Evolutionary conservation across 2,329 filamentous ascomycete genomes (phyloP).

Genomic region (Aureobasidium sp.): DNA sequence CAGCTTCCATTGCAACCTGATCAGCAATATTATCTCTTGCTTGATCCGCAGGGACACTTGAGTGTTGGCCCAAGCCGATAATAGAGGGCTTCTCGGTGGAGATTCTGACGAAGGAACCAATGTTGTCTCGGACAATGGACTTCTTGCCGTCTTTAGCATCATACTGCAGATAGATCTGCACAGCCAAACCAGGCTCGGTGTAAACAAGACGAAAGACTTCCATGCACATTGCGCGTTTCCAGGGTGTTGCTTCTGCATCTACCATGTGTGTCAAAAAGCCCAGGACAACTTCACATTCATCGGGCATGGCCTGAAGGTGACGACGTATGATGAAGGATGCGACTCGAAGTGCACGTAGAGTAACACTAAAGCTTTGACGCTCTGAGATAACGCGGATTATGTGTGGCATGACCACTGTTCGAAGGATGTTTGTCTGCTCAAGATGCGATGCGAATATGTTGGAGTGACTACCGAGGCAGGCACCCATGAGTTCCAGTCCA

Average conservation of each 20-base stretch:
- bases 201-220: conserved; percentile 85
- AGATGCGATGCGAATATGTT: conserved; percentile 66
- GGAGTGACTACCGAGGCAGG: conserved; percentile 78
- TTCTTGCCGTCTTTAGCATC: conserved; percentile 66
- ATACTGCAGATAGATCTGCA: conserved; percentile 72
- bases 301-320: conserved; percentile 64
- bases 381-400: conserved; percentile 70
- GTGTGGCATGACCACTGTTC: conserved; percentile 71
- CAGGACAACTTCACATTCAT: conserved; percentile 76
- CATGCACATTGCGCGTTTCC: conserved; percentile 86
- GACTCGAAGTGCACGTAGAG: conserved; percentile 73
- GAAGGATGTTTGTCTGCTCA: conserved; percentile 73
- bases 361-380: conserved; percentile 69
- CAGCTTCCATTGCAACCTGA: conserved; percentile 77
- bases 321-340: conserved; percentile 72
- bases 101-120: conserved; percentile 82
- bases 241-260: conserved; percentile 69
- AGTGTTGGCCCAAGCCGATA: conserved; percentile 84
- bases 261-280: conserved; percentile 75
- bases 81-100: conserved; percentile 83
- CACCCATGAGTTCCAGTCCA: conserved; percentile 85
- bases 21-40: conserved; percentile 56
- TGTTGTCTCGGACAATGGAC: conserved; percentile 69
- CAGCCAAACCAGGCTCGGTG: conserved; percentile 65
- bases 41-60: conserved; percentile 64